Conservation (phyloP, 106 monocot species). For the Dendrobium officinale region DNA sequence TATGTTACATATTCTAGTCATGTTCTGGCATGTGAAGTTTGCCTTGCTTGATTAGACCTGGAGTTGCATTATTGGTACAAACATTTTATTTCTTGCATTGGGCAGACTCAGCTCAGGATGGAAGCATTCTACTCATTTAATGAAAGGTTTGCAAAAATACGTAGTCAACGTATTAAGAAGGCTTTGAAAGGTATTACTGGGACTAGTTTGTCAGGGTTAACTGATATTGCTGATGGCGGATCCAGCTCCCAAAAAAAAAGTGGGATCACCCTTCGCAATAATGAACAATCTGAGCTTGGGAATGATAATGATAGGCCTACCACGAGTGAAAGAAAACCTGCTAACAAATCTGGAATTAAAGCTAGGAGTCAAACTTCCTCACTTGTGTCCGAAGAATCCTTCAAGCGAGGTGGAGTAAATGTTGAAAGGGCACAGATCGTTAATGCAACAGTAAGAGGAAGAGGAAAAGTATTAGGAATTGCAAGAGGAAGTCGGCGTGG, state of each 20-base stretch:
- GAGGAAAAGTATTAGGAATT: constrained; percentile 19
- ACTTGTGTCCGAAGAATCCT: constrained; percentile 16
- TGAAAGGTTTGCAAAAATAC: constrained; percentile 96
- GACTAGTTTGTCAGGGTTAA: constrained; percentile 33
- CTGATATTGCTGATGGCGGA: constrained; percentile 21
- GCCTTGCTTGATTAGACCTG: neutral
- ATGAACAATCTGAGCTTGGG: constrained; percentile 8
- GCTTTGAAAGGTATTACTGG: constrained; percentile 92
- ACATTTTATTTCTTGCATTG: neutral
- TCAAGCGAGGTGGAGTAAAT: constrained; percentile 1
- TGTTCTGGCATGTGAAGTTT: neutral
- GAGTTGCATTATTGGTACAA: neutral
- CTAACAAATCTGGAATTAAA: constrained; percentile 12
- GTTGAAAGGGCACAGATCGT: neutral
- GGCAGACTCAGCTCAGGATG: constrained; percentile 81
- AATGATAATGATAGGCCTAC: neutral
- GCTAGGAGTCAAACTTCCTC: neutral
- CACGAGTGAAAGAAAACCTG: constrained; percentile 4
- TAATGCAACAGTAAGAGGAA: neutral
- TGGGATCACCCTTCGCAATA: constrained; percentile 3
- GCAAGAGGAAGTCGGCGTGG: neutral
- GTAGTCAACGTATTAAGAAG: constrained; percentile 88
- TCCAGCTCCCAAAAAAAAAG: constrained; percentile 13
- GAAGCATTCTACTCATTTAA: constrained; percentile 97
- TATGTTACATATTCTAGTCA: neutral